These are phyloP conservation scores for Parastagonospora avenae DNA, from an alignment of 2,329 filamentous ascomycete genomes.

Conservation along the genomic window DNA sequence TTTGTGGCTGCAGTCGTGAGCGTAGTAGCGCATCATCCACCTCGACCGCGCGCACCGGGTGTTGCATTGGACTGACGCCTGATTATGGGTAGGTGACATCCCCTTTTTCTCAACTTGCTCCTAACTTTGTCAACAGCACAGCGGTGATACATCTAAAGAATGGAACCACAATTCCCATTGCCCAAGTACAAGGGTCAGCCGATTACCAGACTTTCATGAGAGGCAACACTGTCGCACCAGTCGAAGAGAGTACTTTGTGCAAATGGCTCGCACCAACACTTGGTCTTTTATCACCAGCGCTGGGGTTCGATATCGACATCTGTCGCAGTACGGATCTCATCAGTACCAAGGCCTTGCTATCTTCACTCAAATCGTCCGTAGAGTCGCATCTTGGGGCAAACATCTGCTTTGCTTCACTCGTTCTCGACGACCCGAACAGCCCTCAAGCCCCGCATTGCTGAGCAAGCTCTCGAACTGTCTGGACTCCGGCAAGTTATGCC, in stretches of 20 bases:
- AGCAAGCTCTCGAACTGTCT: conserved; percentile 12
- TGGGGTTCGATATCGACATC: conserved; percentile 4
- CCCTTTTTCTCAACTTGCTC: not conserved
- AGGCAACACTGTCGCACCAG: conserved; percentile 2
- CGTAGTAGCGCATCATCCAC: conserved; percentile 6
- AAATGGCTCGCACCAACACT: conserved; percentile 8
- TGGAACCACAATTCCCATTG: conserved; percentile 11
- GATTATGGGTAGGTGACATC: conserved; percentile 16
- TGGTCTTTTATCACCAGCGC: conserved; percentile 1
- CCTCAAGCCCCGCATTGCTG: not conserved
- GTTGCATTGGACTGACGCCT: conserved; percentile 12
- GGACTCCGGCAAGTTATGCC: conserved; percentile 13
- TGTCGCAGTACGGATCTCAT: conserved; percentile 11
- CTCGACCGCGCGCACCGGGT: conserved; percentile 9
- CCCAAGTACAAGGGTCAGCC: conserved; percentile 11
- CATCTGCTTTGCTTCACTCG: conserved; percentile 14
- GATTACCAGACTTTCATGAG: conserved; percentile 19
- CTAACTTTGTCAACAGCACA: conserved; percentile 1
- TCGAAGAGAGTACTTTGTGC: conserved; percentile 3
- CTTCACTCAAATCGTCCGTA: conserved; percentile 9
- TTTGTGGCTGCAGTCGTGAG: not conserved
- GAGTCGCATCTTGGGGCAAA: conserved; percentile 17
- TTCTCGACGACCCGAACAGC: not conserved
- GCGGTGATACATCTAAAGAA: conserved; percentile 15
- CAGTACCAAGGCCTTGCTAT: conserved; percentile 5